Base-by-base conservation (phyloP, 257 asterid genomes). In the Craterostigma plantagineum region DNA sequence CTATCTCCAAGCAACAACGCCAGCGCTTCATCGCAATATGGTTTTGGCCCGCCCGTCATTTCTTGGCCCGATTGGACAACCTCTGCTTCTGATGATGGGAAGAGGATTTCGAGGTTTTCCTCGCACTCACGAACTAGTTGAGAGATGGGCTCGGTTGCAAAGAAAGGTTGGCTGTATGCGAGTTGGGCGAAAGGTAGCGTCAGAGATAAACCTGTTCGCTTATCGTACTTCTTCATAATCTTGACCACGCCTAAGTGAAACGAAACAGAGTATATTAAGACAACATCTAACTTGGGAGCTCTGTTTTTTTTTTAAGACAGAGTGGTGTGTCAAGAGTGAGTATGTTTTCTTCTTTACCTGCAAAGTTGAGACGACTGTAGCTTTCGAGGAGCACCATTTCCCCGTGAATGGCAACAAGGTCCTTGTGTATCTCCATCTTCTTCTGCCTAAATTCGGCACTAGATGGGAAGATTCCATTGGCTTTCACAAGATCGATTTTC, bases 361-460 rank as follows among this genome's bases (percentile, higher is more conserved):
- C 92, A 67, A 83, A 75, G 68, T 90, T 90, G 34, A 90, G 73
- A 55, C 92, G 75, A 76, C 99, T 79, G 61, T 83, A 90, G 58
- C 68, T 79, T 60, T 83, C 72, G 2, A 90, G 81, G 53, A 90
- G 94, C 58, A 90, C 72, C 94, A 83, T 83, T 66, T 90, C 92
- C 11, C 99, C 95, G 35, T 83, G 99, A 50, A 83, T 83, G 43
- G 75, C 52, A 17, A 90, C 95, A 42, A 77, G 72, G 63, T 83
- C 92, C 66, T 57, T 75, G 18, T 87, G 83, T 56, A 83, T 72
- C 46, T 56, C 67, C 65, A 72, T 74, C 76, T 66, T 69, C 55
- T 70, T 80, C 54, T 70, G 75, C 13, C 76, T 68, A 51, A 76
- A 76, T 56, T 73, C 95, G 52, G 67, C 6, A 6, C 30, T 23